Conservation (phyloP, 306 rosid genomes). For the Vicia faba region DNA sequence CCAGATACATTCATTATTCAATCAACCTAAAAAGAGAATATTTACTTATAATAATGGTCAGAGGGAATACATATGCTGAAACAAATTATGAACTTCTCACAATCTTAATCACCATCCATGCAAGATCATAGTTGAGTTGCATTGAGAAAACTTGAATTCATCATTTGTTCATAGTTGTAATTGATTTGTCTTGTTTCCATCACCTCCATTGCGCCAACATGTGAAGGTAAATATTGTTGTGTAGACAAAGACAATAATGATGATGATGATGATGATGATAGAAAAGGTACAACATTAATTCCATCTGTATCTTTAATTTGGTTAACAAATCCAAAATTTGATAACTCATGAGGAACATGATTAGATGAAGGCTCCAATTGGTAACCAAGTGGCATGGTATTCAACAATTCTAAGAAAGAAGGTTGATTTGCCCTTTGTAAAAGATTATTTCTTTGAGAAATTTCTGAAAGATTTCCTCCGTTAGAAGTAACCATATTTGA, state of each 20-base stretch:
- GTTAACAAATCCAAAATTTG: conserved; percentile 43
- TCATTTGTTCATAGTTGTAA: conserved; percentile 54
- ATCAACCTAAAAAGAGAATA: no score
- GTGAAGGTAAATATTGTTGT: conserved; percentile 49
- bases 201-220: conserved; percentile 49
- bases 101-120: conserved; percentile 2
- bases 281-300: conserved; percentile 51
- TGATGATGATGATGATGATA: conserved; percentile 34
- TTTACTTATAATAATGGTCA: no score
- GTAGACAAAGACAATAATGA: conserved; percentile 63
- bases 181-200: conserved; percentile 56
- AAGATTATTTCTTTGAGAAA: neutral
- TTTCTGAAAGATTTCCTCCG: neutral
- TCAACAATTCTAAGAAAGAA: conserved; percentile 43
- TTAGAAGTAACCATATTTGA: neutral
- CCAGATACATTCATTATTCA: no score
- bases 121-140: conserved; percentile 26
- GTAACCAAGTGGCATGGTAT: conserved; percentile 46
- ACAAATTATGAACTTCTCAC: neutral
- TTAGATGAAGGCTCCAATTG: conserved; percentile 38
- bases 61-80: conserved; percentile 31
- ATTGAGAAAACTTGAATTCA: conserved; percentile 32
- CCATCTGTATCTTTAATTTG: conserved; percentile 47
- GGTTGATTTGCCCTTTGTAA: conserved; percentile 36
- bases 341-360: conserved; percentile 30